Evolutionary conservation across 192 early-diverging fungal genomes (phyloP), one percentile per base, ranked within the genome.

Genomic region (Coemansia sp.): DNA sequence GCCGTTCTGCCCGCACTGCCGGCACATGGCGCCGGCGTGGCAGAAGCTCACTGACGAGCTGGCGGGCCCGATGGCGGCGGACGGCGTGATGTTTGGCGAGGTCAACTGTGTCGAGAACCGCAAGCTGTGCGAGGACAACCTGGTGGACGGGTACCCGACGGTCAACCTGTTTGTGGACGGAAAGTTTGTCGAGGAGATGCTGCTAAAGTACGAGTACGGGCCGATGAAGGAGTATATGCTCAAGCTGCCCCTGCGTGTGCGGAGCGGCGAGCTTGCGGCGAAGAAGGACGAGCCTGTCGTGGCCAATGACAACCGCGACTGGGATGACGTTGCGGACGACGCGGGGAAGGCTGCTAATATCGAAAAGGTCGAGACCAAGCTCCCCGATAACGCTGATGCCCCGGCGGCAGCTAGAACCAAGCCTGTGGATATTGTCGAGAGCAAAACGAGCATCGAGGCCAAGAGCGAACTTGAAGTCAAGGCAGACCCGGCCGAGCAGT

Each of bases 1-100:
- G 21, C 95, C 95, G 9, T 87, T 85, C 82, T 94, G 92, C 62
- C 75, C 80, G 23, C 93, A 95, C 67, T 97, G 95, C 81, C 81
- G 87, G 63, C 65, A 65, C 2, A 84, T 98, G 71, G 88, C 86
- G 4, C 94, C 94, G 0, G 81, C 82, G 14, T 96, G 91, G 84
- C 77, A 82, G 6, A 67, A 86, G 31, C 53, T 96, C 67, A 89
- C 88, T 6, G 67, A 75, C 21, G 73, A 80, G 60, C 46, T 79
- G 38, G 75, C 69, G 3, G 61, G 48, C 28, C 48, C 65, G 42
- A 52, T 67, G 23, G 54, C 59, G 3, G 56, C 59, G 5, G 77
- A 71, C 28, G 58, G 77, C 10, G 81, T 93, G 58, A 59, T 77
- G 51, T 79, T 93, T 64, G 89, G 77, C 25, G 82, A 89, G 44